Evolutionary conservation across 2,329 filamentous ascomycete species (phyloP).

Genomic region (Fusarium equiseti): DNA sequence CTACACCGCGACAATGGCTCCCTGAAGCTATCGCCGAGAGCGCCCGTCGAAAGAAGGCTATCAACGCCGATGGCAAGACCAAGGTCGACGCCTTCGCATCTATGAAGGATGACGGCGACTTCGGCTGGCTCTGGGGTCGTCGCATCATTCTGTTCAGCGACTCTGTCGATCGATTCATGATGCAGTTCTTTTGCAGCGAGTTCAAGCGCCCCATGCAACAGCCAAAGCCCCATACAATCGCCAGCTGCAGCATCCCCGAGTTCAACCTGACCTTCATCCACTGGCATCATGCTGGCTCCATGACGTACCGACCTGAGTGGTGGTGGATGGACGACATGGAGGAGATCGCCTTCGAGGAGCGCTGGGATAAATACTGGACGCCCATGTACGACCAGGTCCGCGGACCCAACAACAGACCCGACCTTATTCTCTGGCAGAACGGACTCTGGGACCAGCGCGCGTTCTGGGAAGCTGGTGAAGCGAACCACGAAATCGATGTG

Average conservation of each 20-base stretch:
- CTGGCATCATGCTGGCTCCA: constrained; percentile 37
- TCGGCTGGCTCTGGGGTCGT: constrained; percentile 42
- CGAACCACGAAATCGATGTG: constrained; percentile 32
- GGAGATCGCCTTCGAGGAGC: constrained; percentile 33
- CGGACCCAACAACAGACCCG: constrained; percentile 27
- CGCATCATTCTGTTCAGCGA: constrained; percentile 39
- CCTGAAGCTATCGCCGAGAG: constrained; percentile 27
- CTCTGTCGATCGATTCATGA: constrained; percentile 42
- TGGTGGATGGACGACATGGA: constrained; percentile 43
- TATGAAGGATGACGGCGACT: constrained; percentile 30
- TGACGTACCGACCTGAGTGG: constrained; percentile 36
- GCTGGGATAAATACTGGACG: constrained; percentile 36
- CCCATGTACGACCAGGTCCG: constrained; percentile 34
- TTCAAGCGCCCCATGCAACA: constrained; percentile 31
- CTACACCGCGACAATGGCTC: constrained; percentile 38
- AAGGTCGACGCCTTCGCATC: constrained; percentile 9
- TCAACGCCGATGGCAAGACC: background rate
- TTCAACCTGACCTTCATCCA: constrained; percentile 37
- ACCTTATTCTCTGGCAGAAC: constrained; percentile 39
- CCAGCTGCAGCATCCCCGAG: constrained; percentile 33
- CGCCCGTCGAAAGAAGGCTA: constrained; percentile 21
- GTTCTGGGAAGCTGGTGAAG: constrained; percentile 35
- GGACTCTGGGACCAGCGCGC: constrained; percentile 42
- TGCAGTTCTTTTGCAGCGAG: constrained; percentile 39
- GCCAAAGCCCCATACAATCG: constrained; percentile 26